Base-by-base conservation (phyloP, 345 rosid species). In the Carallia brachiata region DNA sequence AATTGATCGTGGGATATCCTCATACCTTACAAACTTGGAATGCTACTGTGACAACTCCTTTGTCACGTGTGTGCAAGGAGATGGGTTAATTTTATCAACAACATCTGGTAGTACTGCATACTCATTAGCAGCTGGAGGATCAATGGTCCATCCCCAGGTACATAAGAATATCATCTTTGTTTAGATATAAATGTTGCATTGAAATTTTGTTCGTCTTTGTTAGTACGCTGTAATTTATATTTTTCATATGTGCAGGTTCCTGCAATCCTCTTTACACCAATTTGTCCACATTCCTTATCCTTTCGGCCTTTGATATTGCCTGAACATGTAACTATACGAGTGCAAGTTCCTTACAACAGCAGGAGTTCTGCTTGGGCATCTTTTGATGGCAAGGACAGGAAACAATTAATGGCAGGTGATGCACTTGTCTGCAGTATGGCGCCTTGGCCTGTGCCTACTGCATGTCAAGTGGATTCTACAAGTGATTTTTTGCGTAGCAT, bases 81-180 rank as follows among this genome's bases (percentile, higher is more conserved):
- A 92, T 62, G 99, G 99, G 64, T 79, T 96, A 10, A 96, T 96
- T 72, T 75, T 96, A 50, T 85, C 99, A 36, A 96, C 99, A 9
- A 96, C 99, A 69, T 92, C 99, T 65, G 99, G 99, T 54, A 96
- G 99, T 83, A 96, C 99, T 28, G 99, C 99, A 52, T 96, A 96
- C 74, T 96, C 99, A 5, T 85, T 96, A 75, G 99, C 97, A 15
- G 98, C 97, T 62, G 99, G 99, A 69, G 99, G 99, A 61, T 96
- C 99, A 70, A 92, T 96, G 98, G 99, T 96, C 67, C 99, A 96
- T 75, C 99, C 99, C 15, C 98, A 96, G 96, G 99, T 89, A 80
- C 53, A n/a, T 78, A 52, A 3, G 39, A 34, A 17, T 13, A 9
- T 28, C 52, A 5, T 63, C 18, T 40, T 27, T 56, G 15, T 31